Percentiles rank a stretch among this genome's conserved stretches.
phyloP scores from a whole-genome alignment of 225 moss, liverwort and hornwort species.

The Physcomitrium patens region DNA sequence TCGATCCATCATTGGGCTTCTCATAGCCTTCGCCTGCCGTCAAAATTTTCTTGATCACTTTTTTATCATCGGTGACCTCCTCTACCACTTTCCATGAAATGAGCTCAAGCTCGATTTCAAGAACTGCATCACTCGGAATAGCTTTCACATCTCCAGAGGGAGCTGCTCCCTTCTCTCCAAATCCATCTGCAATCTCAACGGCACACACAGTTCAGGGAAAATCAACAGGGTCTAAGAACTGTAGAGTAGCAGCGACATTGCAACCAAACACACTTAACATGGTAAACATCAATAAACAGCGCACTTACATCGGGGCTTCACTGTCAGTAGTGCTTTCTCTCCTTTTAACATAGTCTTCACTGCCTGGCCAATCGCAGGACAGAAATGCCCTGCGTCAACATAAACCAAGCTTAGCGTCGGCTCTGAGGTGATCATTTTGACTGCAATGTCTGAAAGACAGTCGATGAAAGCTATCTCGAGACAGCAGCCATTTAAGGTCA shows the following conservation, averaged over 20 bases:
- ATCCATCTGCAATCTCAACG: constrained; percentile 61
- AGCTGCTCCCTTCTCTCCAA: constrained; percentile 74
- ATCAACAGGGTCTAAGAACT: not conserved
- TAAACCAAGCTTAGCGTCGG: not conserved
- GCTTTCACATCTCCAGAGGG: constrained; percentile 51
- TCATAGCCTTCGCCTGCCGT: constrained; percentile 77
- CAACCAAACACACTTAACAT: not conserved
- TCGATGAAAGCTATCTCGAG: not conserved
- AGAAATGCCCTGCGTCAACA: constrained; percentile 62
- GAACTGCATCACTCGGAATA: constrained; percentile 68
- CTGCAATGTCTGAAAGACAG: no score
- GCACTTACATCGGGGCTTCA: constrained; percentile 88
- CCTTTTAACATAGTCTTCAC: constrained; percentile 85
- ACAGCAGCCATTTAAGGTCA: no score
- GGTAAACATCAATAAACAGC: not conserved
- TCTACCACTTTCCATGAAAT: constrained; percentile 92
- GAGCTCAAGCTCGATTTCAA: constrained; percentile 82
- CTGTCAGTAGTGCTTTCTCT: constrained; percentile 72
- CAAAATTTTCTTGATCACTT: constrained; percentile 84
- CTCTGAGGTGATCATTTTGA: no score
- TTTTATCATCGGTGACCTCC: constrained; percentile 75
- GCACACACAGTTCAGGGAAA: not conserved
- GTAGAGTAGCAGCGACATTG: no score
- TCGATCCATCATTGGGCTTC: constrained; percentile 86
- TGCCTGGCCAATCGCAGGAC: constrained; percentile 67